Conservation (phyloP, 1,284 basidiomycete species). For the Heterobasidion annosum region DNA sequence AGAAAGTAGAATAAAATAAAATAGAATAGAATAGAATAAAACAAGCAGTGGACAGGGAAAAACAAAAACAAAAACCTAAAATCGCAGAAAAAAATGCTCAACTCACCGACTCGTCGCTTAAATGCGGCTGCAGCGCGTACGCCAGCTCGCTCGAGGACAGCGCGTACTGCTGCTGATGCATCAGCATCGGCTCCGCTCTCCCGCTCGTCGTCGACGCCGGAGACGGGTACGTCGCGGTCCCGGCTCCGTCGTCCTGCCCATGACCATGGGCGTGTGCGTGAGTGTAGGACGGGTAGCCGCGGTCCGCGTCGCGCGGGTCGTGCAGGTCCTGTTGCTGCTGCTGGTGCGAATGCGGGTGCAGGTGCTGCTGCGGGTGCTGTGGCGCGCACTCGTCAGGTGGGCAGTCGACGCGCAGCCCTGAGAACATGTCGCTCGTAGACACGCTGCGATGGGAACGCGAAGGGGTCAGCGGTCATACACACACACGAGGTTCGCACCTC, state of each 20-base stretch:
- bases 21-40: not conserved
- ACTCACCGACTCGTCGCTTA: not conserved
- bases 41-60: not conserved
- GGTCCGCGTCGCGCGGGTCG: not conserved
- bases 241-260: not conserved
- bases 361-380: not conserved
- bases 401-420: not conserved
- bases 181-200: not conserved
- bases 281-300: not conserved
- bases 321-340: no score
- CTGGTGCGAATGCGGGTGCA: no score
- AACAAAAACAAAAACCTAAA: not conserved
- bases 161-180: not conserved
- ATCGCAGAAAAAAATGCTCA: not conserved
- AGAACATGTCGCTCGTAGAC: not conserved
- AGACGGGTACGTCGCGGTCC: constrained; percentile 1
- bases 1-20: not conserved
- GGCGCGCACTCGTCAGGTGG: not conserved
- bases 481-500: no score
- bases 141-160: constrained; percentile 4
- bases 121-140: not conserved
- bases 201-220: not conserved
- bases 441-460: not conserved
- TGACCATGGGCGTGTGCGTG: not conserved
- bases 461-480: no score